Base-by-base conservation (phyloP, 129 eudicot genomes). In the Chrysanthemum makinoi region DNA sequence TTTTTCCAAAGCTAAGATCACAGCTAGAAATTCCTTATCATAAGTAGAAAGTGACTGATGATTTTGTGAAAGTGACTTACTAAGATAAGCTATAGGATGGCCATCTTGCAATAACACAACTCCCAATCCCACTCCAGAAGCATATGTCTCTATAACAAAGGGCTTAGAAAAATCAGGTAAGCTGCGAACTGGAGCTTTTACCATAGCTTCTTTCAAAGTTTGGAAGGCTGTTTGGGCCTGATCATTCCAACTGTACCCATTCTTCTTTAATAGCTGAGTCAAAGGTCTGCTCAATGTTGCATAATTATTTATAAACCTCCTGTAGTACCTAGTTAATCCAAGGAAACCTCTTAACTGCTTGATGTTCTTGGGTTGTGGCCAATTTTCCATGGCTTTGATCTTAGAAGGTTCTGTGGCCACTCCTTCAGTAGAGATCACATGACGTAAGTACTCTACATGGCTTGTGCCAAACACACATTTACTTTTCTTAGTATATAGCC, bases 261-360 rank as follows among this genome's bases (percentile, higher is more conserved):
- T 50, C 11, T 69, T 52, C 18, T 69, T 69, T 1, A 69, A 8
- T n/a, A 69, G 17, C 0, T 53, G 22, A 1, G 51, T 69, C n/a
- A 69, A n/a, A 1, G 62, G 62, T 2, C 13, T 53, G 0, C 28
- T n/a, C 1, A 69, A n/a, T 5, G 13, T 5, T 5, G 22, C 54
- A 74, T 26, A 74, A 0, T 15, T 3, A 11, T 30, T 74, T 0
- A 64, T 13, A n/a, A 74, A 62, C 10, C 52, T n/a, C 20, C 71
- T 26, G 30, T 75, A 75, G 47, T 75, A 75, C 1, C 72, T 30
- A 11, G 57, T 56, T 3, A 75, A 13, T 2, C 68, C 75, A 2
- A 68, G 48, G 22, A 76, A 28, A 39, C 68, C 65, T 59, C 56
- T 65, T 5, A 65, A 10, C 0, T 65, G 26, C 11, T 22, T 46